These are phyloP conservation scores for Daldinia vernicosa DNA, from an alignment of 495 filamentous ascomycete species.

Conservation along the genomic window DNA sequence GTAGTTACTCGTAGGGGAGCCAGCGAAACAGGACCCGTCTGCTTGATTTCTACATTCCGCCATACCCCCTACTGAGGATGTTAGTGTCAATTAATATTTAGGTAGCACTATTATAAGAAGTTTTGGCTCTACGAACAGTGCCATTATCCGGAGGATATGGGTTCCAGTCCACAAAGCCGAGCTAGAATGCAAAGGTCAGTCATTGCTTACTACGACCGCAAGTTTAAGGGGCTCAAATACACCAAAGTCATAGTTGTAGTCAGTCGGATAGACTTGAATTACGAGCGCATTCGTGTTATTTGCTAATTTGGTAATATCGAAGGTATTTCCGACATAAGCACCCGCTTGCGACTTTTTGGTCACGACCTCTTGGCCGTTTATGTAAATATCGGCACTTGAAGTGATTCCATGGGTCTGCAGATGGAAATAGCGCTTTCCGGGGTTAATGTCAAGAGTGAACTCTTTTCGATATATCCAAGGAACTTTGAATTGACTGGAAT, in stretches of 20 bases:
- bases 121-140: conserved; percentile 35
- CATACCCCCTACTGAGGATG: conserved; percentile 61
- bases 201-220: not conserved
- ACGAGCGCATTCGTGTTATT: conserved; percentile 59
- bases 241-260: conserved; percentile 67
- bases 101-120: conserved; percentile 51
- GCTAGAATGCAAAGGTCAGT: not conserved
- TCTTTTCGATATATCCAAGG: conserved; percentile 72
- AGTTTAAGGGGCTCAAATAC: conserved; percentile 29
- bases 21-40: conserved; percentile 64
- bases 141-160: conserved; percentile 67
- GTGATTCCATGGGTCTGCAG: conserved; percentile 68
- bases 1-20: conserved; percentile 60
- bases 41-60: conserved; percentile 67
- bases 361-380: conserved; percentile 66
- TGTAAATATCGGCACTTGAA: conserved; percentile 67
- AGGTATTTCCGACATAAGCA: conserved; percentile 64
- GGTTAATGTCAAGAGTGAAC: conserved; percentile 52
- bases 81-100: conserved; percentile 22
- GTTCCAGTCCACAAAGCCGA: conserved; percentile 73
- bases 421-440: conserved; percentile 57
- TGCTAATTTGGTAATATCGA: conserved; percentile 60
- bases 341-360: conserved; percentile 61
- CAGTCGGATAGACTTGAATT: conserved; percentile 64
- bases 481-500: conserved; percentile 57